Evolutionary conservation across 768 basidiomycete genomes (phyloP).

Genomic region (Boletus sp.): DNA sequence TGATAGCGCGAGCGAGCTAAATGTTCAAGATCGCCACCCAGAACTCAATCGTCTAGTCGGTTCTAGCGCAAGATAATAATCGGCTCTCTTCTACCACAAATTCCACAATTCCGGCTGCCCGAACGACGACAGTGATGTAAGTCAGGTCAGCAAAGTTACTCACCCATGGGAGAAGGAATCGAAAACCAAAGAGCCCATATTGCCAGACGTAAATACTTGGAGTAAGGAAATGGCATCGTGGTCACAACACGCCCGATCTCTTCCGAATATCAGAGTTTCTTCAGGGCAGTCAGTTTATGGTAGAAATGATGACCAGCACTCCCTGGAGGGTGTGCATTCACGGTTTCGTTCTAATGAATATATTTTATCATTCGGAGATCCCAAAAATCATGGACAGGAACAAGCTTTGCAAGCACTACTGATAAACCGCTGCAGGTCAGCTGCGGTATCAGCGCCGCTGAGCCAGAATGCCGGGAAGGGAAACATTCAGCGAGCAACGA

Average conservation of each 20-base stretch:
- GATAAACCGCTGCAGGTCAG: background rate
- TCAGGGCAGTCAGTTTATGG: conserved; percentile 6
- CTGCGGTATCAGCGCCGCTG: background rate
- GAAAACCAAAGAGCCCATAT: conserved; percentile 17
- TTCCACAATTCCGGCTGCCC: background rate
- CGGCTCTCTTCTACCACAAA: background rate
- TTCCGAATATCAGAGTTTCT: background rate
- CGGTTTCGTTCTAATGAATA: conserved; percentile 6
- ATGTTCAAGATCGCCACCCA: background rate
- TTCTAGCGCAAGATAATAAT: background rate
- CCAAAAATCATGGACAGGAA: conserved; percentile 1
- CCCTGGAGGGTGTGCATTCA: conserved; percentile 11
- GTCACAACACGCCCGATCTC: background rate
- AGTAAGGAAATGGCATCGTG: background rate
- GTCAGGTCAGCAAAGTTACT: conserved; percentile 5
- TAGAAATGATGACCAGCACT: conserved; percentile 7
- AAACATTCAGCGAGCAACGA: background rate
- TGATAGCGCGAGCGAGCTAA: background rate
- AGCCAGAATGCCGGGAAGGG: background rate
- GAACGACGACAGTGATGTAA: conserved; percentile 13
- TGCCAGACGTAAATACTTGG: conserved; percentile 19
- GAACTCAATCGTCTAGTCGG: conserved; percentile 2
- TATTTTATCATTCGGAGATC: conserved; percentile 11
- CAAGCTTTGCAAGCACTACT: background rate
- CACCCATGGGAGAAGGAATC: background rate